Percentiles rank a stretch among this genome's conserved stretches.
These are phyloP conservation scores for Kentomonas sorsogonicus DNA, from an alignment of 208 protist genomes.

Conservation along the genomic window DNA sequence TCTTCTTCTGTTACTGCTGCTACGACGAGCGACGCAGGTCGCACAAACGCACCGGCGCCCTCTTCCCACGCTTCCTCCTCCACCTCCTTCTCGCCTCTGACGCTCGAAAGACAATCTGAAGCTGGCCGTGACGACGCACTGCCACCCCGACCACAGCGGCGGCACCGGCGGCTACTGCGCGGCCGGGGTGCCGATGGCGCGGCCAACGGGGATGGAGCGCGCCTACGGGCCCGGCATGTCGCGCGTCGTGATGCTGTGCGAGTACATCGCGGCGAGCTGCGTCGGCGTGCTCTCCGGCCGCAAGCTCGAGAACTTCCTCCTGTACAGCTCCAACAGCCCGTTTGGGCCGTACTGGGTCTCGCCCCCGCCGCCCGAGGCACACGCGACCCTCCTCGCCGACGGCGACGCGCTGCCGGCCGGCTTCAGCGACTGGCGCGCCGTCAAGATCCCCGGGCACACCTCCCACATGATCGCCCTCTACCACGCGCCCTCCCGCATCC, in stretches of 20 bases:
- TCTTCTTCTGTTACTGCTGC: no score
- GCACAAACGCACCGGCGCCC: no score
- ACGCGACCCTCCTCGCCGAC: constrained; percentile 15
- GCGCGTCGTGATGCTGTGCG: constrained; percentile 19
- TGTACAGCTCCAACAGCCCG: constrained; percentile 24
- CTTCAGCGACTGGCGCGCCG: constrained; percentile 39
- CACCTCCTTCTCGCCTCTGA: no score
- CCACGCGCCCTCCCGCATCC: constrained; percentile 29
- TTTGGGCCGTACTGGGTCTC: constrained; percentile 31
- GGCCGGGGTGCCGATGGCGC: constrained; percentile 23
- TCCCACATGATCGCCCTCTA: constrained; percentile 48
- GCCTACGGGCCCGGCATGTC: constrained; percentile 15
- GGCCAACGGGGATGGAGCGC: constrained; percentile 20
- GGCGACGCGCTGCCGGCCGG: constrained; percentile 27
- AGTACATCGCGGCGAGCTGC: constrained; percentile 27
- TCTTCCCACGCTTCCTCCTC: no score
- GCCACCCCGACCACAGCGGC: constrained; percentile 46
- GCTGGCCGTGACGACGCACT: constrained; percentile 32
- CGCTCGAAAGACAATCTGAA: constrained; percentile 27
- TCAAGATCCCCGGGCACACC: constrained; percentile 49
- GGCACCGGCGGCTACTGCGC: constrained; percentile 21
- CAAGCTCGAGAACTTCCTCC: constrained; percentile 20
- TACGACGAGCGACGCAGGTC: no score
- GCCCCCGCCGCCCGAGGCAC: constrained; percentile 9
- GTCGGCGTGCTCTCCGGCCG: no score